phyloP scores from a whole-genome alignment of 257 asterid species.

The Solanum sitiens region DNA sequence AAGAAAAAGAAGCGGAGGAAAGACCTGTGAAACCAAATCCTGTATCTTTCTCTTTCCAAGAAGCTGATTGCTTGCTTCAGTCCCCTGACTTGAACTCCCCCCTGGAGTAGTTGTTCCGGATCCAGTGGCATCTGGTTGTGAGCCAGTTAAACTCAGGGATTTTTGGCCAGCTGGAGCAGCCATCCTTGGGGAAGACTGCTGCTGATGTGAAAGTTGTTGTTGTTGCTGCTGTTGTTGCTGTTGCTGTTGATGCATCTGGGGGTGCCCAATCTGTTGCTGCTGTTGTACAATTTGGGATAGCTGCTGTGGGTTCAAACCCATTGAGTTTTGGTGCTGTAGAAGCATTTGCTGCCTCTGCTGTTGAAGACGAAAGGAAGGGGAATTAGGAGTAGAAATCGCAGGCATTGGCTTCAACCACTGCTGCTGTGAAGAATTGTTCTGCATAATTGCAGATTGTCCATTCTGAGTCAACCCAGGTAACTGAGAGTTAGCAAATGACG shows the following conservation, averaged over 20 bases:
- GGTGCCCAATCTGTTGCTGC: conserved; percentile 51
- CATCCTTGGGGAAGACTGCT: conserved; percentile 65
- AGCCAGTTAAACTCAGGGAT: conserved; percentile 81
- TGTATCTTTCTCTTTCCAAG: conserved; percentile 91
- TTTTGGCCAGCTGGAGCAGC: conserved; percentile 61
- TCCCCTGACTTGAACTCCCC: conserved; percentile 94
- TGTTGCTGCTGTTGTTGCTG: conserved; percentile 36
- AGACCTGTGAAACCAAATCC: conserved; percentile 81
- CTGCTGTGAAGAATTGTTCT: conserved; percentile 56
- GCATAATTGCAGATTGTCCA: conserved; percentile 65
- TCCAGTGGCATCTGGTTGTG: conserved; percentile 87
- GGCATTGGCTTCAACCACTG: conserved; percentile 90
- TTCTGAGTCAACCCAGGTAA: conserved; percentile 70
- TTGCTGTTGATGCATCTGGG: conserved; percentile 52
- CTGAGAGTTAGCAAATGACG: conserved; percentile 61
- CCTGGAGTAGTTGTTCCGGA: conserved; percentile 85
- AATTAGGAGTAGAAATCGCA: conserved; percentile 56
- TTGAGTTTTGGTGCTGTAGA: conserved; percentile 52
- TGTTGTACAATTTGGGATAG: conserved; percentile 72
- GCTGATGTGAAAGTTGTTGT: conserved; percentile 27
- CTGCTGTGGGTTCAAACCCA: conserved; percentile 59
- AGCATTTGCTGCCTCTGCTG: conserved; percentile 40
- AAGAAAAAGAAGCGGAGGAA: background rate
- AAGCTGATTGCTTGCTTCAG: conserved; percentile 79
- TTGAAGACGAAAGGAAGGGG: conserved; percentile 60